phyloP scores from a whole-genome alignment of 345 rosid species.

The Kandelia obovata region DNA sequence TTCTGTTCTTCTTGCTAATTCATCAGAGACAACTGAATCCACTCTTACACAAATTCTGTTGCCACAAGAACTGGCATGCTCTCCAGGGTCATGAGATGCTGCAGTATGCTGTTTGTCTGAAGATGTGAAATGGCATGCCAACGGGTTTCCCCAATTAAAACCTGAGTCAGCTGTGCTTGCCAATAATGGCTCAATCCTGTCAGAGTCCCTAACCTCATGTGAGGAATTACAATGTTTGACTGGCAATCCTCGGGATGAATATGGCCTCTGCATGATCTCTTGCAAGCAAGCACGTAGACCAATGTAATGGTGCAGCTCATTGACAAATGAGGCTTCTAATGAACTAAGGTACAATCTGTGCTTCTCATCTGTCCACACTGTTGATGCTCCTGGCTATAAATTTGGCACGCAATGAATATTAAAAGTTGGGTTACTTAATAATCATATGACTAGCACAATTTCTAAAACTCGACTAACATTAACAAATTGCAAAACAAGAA shows the following conservation, averaged over 20 bases:
- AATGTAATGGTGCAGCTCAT: constrained; percentile 44
- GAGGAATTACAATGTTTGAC: constrained; percentile 22
- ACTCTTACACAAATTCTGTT: constrained; percentile 25
- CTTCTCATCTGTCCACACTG: constrained; percentile 75
- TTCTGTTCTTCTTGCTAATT: constrained; percentile 19
- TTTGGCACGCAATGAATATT: not conserved
- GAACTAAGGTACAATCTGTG: constrained; percentile 52
- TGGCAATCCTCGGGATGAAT: constrained; percentile 21
- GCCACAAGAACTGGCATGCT: constrained; percentile 3
- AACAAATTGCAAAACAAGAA: not conserved
- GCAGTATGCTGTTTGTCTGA: constrained; percentile 8
- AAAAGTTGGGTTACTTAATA: not conserved
- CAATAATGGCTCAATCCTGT: constrained; percentile 17
- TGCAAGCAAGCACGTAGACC: constrained; percentile 19
- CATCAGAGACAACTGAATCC: constrained; percentile 24
- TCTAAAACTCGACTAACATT: not conserved
- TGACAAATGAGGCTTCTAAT: constrained; percentile 65
- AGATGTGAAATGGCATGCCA: constrained; percentile 14
- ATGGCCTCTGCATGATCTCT: constrained; percentile 21
- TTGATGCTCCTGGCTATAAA: constrained; percentile 38
- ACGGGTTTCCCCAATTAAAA: constrained; percentile 19
- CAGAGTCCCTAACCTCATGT: constrained; percentile 40
- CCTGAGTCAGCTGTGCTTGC: constrained; percentile 41
- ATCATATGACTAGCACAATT: not conserved
- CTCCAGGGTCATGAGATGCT: constrained; percentile 21